A percentile compares a stretch with the other conserved stretches of the same genome.
Evolutionary conservation across 208 protist genomes (phyloP).

Genomic region (Trypanosoma avium): DNA sequence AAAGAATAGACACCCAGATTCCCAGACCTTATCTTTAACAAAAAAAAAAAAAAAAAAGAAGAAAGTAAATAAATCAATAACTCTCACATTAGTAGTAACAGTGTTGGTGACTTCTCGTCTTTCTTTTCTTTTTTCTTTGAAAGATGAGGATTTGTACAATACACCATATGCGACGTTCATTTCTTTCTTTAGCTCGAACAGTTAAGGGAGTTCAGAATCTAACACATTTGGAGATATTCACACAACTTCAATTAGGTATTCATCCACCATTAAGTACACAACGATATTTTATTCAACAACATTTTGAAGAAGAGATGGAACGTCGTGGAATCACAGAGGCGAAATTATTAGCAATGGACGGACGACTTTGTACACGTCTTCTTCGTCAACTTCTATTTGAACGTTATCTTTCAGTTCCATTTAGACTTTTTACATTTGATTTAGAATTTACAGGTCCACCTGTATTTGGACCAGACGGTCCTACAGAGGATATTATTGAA

Average conservation of each 20-base stretch:
- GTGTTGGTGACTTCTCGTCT: no score
- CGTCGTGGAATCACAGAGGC: constrained; percentile 69
- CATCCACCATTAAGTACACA: constrained; percentile 60
- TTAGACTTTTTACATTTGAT: constrained; percentile 87
- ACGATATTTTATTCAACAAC: constrained; percentile 78
- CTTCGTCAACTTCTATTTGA: constrained; percentile 71
- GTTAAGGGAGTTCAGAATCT: constrained; percentile 29
- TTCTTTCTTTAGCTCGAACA: constrained; percentile 1
- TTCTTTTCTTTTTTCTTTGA: no score
- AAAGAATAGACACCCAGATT: no score
- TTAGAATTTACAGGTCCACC: constrained; percentile 89
- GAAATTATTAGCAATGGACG: constrained; percentile 84
- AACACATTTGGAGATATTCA: constrained; percentile 73
- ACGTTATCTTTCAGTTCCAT: constrained; percentile 85
- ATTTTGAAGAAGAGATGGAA: constrained; percentile 71
- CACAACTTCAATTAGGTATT: constrained; percentile 84
- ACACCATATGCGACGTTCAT: constrained; percentile 17
- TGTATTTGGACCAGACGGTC: constrained; percentile 80
- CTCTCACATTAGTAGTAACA: no score
- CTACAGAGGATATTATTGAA: constrained; percentile 89
- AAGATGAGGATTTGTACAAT: not conserved
- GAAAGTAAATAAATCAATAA: not conserved
- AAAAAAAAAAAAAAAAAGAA: no score
- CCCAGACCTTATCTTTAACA: no score
- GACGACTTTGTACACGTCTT: constrained; percentile 57